Percentiles rank a stretch among this genome's conserved stretches.
phyloP scores from a whole-genome alignment of 2,329 filamentous ascomycete genomes.

The Fusarium setosum region DNA sequence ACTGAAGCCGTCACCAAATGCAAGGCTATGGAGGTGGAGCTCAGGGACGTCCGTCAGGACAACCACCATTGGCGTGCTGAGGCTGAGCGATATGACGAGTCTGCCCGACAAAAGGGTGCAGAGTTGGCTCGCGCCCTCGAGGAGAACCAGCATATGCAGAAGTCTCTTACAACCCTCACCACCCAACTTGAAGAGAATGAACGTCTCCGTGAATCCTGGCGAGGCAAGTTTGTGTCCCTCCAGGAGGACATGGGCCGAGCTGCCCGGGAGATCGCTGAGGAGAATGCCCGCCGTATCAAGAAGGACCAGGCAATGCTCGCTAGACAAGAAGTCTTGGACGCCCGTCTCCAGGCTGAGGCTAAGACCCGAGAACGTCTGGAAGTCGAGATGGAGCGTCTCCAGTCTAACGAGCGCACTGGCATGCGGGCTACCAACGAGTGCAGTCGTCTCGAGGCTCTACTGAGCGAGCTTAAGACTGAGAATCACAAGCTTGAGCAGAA shows the following conservation, averaged over 20 bases:
- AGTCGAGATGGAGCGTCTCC: slow-evolving; percentile 73
- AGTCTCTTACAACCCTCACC: slow-evolving; percentile 78
- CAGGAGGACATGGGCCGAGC: slow-evolving; percentile 89
- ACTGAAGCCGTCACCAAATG: slow-evolving; percentile 67
- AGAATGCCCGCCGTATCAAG: slow-evolving; percentile 82
- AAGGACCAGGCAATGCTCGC: slow-evolving; percentile 84
- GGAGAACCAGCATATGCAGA: slow-evolving; percentile 79
- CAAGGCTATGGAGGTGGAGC: slow-evolving; percentile 64
- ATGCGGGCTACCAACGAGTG: slow-evolving; percentile 73
- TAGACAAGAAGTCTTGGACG: slow-evolving; percentile 82
- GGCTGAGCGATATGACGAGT: slow-evolving; percentile 68
- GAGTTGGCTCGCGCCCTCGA: slow-evolving; percentile 61
- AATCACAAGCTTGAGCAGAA: slow-evolving; percentile 79
- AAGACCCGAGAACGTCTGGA: slow-evolving; percentile 76
- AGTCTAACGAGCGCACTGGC: slow-evolving; percentile 71
- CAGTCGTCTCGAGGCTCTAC: slow-evolving; percentile 67
- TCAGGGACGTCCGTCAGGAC: slow-evolving; percentile 67
- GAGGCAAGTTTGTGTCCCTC: slow-evolving; percentile 83
- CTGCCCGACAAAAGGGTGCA: slow-evolving; percentile 59
- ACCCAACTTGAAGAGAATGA: slow-evolving; percentile 88
- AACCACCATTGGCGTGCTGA: slow-evolving; percentile 71
- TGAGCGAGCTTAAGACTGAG: slow-evolving; percentile 71
- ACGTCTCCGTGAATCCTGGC: slow-evolving; percentile 84
- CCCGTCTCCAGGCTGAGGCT: slow-evolving; percentile 79
- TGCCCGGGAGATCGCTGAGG: slow-evolving; percentile 82